Percentiles rank a stretch among this genome's conserved stretches.
These are phyloP conservation scores for Pueraria montana DNA, from an alignment of 306 rosid genomes.

Conservation along the genomic window DNA sequence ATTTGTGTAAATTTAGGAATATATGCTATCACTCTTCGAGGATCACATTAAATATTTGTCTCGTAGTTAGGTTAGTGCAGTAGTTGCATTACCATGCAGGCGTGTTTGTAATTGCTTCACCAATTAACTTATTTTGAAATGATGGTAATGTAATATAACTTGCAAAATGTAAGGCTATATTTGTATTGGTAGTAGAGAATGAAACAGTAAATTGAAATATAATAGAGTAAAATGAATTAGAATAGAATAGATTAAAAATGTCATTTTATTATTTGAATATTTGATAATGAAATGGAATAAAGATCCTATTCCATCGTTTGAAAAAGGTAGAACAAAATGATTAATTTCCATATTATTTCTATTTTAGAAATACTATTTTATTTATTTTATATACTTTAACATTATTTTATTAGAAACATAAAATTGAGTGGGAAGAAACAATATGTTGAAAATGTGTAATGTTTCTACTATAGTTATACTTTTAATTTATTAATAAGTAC, in stretches of 20 bases:
- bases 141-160: background rate
- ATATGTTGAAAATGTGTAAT: too few species aligned
- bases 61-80: conserved; percentile 16
- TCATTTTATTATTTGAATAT: background rate
- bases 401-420: too few species aligned
- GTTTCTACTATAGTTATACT: too few species aligned
- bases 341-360: too few species aligned
- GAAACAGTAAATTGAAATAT: background rate
- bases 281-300: background rate
- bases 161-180: background rate
- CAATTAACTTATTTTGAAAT: conserved; percentile 1
- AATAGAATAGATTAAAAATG: background rate
- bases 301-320: too few species aligned
- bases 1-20: conserved; percentile 43
- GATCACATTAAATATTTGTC: conserved; percentile 19
- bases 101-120: background rate
- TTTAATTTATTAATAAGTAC: too few species aligned
- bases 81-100: background rate
- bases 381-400: too few species aligned
- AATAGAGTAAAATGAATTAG: background rate
- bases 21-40: conserved; percentile 14
- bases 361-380: too few species aligned
- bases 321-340: too few species aligned
- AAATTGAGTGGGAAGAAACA: too few species aligned
- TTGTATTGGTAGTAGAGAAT: background rate